A percentile compares a stretch with the other conserved stretches of the same genome.
phyloP scores from a whole-genome alignment of 306 rosid genomes.

The Ochetophila trinervis region DNA sequence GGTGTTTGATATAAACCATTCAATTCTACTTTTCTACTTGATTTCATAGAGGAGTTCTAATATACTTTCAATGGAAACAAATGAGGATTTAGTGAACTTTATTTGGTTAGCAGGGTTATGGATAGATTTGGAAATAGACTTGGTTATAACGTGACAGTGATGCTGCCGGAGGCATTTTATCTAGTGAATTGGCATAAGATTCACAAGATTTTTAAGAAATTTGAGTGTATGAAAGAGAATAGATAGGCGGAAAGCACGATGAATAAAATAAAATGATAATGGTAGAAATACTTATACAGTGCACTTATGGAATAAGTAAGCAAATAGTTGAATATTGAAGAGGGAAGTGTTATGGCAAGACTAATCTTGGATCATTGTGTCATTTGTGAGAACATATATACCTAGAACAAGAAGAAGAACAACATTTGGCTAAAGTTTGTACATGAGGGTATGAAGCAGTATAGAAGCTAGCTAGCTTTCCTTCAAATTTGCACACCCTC shows the following conservation, averaged over 20 bases:
- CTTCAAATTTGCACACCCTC: no score
- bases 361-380: not conserved
- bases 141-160: not conserved
- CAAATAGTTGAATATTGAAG: not conserved
- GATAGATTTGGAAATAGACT: not conserved
- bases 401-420: no score
- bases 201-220: not conserved
- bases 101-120: not conserved
- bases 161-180: not conserved
- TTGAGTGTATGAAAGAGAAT: not conserved
- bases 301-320: not conserved
- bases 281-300: not conserved
- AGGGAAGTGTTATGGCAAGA: not conserved
- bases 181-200: not conserved
- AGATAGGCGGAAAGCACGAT: not conserved
- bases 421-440: no score
- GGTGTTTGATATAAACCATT: not conserved
- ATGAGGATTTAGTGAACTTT: not conserved
- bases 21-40: conserved; percentile 1
- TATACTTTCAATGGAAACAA: not conserved
- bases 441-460: not conserved
- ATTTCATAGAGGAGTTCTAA: not conserved
- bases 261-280: not conserved
- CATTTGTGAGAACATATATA: not conserved
- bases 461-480: no score